A percentile compares a stretch with the other conserved stretches of the same genome.
These are phyloP conservation scores for Citrus inodora DNA, from an alignment of 345 rosid genomes.

Conservation along the genomic window DNA sequence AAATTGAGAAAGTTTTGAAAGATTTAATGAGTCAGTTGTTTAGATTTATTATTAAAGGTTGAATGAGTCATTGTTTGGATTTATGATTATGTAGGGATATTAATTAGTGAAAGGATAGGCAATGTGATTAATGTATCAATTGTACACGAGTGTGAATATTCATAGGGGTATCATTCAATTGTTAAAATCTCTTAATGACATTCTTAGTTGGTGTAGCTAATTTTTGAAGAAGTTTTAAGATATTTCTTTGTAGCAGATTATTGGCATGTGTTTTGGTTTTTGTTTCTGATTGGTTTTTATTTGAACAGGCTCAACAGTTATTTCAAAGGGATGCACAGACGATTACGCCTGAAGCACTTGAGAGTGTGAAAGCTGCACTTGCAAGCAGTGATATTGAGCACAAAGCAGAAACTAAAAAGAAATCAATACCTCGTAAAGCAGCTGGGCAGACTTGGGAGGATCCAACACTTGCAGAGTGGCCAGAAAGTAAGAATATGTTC, in stretches of 20 bases:
- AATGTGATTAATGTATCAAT: background rate
- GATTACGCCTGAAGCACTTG: conserved; percentile 93
- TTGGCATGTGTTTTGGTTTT: background rate
- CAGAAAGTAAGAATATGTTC: conserved; percentile 65
- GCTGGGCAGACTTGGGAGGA: conserved; percentile 98
- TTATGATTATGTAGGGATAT: background rate
- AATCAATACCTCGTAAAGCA: conserved; percentile 94
- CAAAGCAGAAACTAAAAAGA: conserved; percentile 86
- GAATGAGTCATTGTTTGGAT: background rate
- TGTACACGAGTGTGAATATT: background rate
- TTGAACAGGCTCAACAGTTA: conserved; percentile 78
- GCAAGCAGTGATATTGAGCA: conserved; percentile 91
- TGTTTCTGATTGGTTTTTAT: conserved; percentile 18
- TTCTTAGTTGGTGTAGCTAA: background rate
- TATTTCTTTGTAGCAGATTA: background rate
- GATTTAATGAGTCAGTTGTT: background rate
- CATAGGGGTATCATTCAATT: background rate
- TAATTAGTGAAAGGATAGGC: background rate
- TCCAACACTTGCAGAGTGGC: conserved; percentile 97
- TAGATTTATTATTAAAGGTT: too few relatives aligned
- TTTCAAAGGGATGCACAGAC: conserved; percentile 94
- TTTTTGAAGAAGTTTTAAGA: background rate
- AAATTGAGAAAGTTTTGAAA: background rate
- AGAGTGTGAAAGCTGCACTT: conserved; percentile 93
- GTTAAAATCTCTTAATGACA: background rate